Evolutionary conservation across 768 basidiomycete species (phyloP).

Genomic region (Boletus vinaceobasis): DNA sequence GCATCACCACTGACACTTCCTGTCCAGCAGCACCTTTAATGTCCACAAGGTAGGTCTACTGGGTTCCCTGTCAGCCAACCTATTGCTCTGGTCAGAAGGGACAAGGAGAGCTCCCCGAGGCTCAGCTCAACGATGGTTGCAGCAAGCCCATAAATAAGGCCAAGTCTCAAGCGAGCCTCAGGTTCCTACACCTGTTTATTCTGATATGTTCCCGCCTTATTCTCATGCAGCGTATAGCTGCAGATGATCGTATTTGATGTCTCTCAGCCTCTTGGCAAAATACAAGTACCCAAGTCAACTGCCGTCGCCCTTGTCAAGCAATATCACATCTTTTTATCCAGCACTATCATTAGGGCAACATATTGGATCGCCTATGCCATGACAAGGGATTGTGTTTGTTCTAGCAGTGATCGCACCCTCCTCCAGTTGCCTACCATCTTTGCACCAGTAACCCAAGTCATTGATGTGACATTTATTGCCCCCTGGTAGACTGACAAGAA

Average conservation of each 20-base stretch:
- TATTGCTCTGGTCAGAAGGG: constrained; percentile 40
- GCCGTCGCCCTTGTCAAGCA: constrained; percentile 87
- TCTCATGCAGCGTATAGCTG: constrained; percentile 46
- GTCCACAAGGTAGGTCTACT: constrained; percentile 46
- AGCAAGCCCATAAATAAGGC: constrained; percentile 38
- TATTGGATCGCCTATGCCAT: constrained; percentile 93
- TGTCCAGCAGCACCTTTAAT: constrained; percentile 38
- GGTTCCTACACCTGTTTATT: constrained; percentile 35
- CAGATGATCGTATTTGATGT: constrained; percentile 78
- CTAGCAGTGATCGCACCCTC: constrained; percentile 82
- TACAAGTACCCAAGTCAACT: constrained; percentile 79
- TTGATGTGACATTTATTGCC: constrained; percentile 88
- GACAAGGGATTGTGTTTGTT: constrained; percentile 86
- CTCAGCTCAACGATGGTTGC: constrained; percentile 47
- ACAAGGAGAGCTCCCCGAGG: constrained; percentile 71
- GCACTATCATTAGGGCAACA: constrained; percentile 85
- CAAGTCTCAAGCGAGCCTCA: constrained; percentile 55
- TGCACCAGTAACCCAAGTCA: constrained; percentile 58
- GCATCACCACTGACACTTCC: constrained; percentile 64
- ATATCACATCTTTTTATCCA: constrained; percentile 78
- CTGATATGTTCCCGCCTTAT: not conserved
- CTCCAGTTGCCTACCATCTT: constrained; percentile 71
- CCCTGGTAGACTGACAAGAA: no score
- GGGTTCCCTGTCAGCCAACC: constrained; percentile 51
- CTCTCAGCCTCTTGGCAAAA: constrained; percentile 64